These are phyloP conservation scores for Rhytidiadelphus loreus DNA, from an alignment of 225 moss, liverwort and hornwort species.

Conservation along the genomic window DNA sequence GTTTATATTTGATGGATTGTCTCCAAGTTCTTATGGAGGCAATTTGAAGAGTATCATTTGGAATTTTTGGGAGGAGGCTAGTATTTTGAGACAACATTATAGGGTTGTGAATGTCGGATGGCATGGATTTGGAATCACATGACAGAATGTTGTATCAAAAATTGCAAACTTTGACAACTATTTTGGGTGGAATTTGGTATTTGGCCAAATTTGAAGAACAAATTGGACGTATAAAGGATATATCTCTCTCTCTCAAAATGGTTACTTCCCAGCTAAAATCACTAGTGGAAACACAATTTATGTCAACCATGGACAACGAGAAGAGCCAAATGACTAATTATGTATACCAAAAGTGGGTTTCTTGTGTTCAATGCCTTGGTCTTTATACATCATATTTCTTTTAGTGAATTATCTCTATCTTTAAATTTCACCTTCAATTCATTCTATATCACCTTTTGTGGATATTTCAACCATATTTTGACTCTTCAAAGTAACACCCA, in stretches of 20 bases:
- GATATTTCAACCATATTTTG: neutral
- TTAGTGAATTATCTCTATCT: neutral
- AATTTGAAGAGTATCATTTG: neutral
- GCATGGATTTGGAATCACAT: neutral
- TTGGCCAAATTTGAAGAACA: constrained; percentile 2
- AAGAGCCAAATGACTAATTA: too few species aligned
- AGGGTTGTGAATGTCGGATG: neutral
- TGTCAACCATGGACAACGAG: too few species aligned
- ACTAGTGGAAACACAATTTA: too few species aligned
- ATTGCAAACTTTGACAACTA: too few species aligned
- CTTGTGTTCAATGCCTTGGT: too few species aligned
- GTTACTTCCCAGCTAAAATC: too few species aligned
- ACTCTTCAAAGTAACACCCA: neutral
- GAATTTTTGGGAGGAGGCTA: too few species aligned
- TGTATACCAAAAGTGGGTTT: too few species aligned
- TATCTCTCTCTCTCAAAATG: too few species aligned
- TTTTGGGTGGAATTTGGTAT: neutral
- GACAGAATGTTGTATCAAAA: neutral
- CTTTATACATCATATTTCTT: neutral
- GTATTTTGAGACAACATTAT: neutral
- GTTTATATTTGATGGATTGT: neutral
- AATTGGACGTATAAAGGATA: constrained; percentile 12
- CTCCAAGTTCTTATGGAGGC: neutral
- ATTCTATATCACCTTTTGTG: neutral
- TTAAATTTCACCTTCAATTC: neutral